phyloP scores from a whole-genome alignment of 768 basidiomycete genomes.

The Boletus patriciae region DNA sequence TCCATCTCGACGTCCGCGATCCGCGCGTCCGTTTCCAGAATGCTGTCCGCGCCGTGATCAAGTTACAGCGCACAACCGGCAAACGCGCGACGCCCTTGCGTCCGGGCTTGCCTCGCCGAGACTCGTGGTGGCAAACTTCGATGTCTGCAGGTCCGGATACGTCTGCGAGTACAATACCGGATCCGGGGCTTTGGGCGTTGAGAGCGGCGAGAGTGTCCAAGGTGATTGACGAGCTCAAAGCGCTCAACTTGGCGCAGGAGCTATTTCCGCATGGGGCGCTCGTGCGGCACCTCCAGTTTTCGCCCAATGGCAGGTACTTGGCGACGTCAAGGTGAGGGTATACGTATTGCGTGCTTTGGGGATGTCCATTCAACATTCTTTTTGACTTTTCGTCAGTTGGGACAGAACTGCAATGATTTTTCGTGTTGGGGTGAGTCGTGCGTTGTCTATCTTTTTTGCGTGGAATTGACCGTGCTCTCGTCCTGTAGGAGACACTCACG shows the following conservation, averaged over 20 bases:
- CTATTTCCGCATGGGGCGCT: slow-evolving; percentile 46
- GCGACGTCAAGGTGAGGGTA: slow-evolving; percentile 50
- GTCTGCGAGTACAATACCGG: slow-evolving; percentile 18
- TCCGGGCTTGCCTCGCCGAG: slow-evolving; percentile 25
- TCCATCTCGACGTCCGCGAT: slow-evolving; percentile 21
- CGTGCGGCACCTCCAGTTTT: slow-evolving; percentile 56
- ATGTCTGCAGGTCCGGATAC: not conserved
- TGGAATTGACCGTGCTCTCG: not conserved
- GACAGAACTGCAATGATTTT: slow-evolving; percentile 50
- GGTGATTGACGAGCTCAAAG: slow-evolving; percentile 42
- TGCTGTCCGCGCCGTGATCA: slow-evolving; percentile 45
- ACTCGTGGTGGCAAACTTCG: slow-evolving; percentile 30
- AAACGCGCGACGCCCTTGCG: slow-evolving; percentile 22
- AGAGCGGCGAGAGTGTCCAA: slow-evolving; percentile 40
- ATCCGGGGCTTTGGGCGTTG: slow-evolving; percentile 25
- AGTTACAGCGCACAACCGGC: slow-evolving; percentile 34
- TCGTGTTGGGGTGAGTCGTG: slow-evolving; percentile 41
- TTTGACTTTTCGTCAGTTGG: slow-evolving; percentile 36
- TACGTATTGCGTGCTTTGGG: not conserved
- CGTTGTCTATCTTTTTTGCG: not conserved
- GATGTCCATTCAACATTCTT: not conserved
- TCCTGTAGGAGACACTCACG: slow-evolving; percentile 39
- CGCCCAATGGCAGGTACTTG: slow-evolving; percentile 52
- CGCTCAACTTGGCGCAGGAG: slow-evolving; percentile 39
- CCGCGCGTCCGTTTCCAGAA: slow-evolving; percentile 39